phyloP scores from a whole-genome alignment of 257 asterid genomes.

The Rubia yunnanensis region DNA sequence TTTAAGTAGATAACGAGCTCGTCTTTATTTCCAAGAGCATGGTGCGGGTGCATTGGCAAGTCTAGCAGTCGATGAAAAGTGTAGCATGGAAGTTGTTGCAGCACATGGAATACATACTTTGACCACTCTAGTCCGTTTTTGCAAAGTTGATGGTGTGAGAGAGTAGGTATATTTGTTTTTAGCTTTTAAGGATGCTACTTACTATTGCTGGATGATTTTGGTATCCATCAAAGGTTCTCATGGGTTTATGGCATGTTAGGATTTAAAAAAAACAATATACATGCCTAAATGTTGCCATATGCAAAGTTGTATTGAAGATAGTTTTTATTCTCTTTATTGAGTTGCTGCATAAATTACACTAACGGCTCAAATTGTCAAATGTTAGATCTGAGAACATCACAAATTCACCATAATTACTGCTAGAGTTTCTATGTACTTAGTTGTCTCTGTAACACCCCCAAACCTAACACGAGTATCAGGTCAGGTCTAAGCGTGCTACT shows the following conservation, averaged over 20 bases:
- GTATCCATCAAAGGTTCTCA: neutral
- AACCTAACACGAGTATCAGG: too few species aligned
- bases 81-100: slow-evolving; percentile 70
- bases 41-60: slow-evolving; percentile 91
- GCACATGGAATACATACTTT: slow-evolving; percentile 69
- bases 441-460: too few species aligned
- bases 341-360: neutral
- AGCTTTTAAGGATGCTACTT: neutral
- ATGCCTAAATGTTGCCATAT: neutral
- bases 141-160: slow-evolving; percentile 80
- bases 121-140: slow-evolving; percentile 54
- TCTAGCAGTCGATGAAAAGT: slow-evolving; percentile 89
- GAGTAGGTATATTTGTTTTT: slow-evolving; percentile 53
- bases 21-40: slow-evolving; percentile 49
- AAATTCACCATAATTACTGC: neutral
- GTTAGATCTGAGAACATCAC: too few species aligned
- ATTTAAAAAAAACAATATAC: neutral
- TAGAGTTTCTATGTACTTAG: neutral
- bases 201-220: neutral
- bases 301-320: neutral
- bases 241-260: neutral
- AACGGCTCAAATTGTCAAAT: neutral
- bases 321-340: neutral
- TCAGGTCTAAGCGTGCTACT: too few species aligned
- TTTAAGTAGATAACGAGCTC: neutral